These are phyloP conservation scores for Aeschynomene evenia DNA, from an alignment of 306 rosid genomes.

Conservation along the genomic window DNA sequence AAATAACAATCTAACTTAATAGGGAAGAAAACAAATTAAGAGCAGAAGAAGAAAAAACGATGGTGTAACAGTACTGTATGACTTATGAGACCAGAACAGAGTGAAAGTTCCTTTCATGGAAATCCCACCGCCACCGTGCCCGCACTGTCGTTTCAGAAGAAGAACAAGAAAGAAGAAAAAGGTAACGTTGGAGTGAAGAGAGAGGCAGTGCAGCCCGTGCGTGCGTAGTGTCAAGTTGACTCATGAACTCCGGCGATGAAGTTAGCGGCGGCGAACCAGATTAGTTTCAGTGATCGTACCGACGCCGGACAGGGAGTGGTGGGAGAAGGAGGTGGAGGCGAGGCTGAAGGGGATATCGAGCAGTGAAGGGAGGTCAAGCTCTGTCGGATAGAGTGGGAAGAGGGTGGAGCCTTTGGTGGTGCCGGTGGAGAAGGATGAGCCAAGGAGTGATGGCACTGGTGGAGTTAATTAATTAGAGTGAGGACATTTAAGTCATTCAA, in stretches of 20 bases:
- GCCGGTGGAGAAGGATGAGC: slow-evolving; percentile 61
- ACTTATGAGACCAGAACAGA: no score
- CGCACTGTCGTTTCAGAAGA: no score
- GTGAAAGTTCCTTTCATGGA: no score
- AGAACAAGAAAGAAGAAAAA: no score
- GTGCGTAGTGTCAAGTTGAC: slow-evolving; percentile 49
- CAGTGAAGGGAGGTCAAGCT: slow-evolving; percentile 77
- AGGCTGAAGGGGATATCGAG: slow-evolving; percentile 90
- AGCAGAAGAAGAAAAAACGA: no score
- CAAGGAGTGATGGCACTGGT: slow-evolving; percentile 90
- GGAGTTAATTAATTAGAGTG: no score
- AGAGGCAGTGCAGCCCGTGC: slow-evolving; percentile 69
- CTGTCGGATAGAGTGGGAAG: slow-evolving; percentile 48
- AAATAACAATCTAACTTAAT: no score
- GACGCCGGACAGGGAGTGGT: slow-evolving; percentile 66
- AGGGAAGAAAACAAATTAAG: no score
- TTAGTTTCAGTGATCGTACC: slow-evolving; percentile 57
- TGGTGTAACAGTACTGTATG: no score
- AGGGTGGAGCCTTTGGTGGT: slow-evolving; percentile 39
- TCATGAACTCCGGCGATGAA: neutral
- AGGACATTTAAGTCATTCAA: no score
- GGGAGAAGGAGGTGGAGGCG: slow-evolving; percentile 96
- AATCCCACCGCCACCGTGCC: no score
- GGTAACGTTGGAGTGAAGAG: no score
- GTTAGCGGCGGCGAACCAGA: slow-evolving; percentile 43